Evolutionary conservation across 495 filamentous ascomycete genomes (phyloP).

Genomic region (Neurospora sp.): DNA sequence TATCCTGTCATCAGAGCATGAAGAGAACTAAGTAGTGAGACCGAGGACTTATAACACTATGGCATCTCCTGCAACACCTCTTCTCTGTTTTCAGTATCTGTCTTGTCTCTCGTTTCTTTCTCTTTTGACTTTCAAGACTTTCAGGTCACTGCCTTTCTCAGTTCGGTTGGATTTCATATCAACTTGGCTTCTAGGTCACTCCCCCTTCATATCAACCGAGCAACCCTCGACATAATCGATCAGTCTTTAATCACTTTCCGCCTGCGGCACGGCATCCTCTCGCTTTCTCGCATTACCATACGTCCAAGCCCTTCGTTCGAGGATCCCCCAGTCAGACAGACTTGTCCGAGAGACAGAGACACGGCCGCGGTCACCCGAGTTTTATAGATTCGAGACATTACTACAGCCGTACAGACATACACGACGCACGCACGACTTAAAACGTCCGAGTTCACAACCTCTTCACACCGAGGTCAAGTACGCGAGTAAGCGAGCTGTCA

Average conservation of each 20-base stretch:
- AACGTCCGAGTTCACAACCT: not conserved
- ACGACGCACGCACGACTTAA: not conserved
- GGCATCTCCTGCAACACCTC: constrained; percentile 1
- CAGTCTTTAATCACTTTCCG: not conserved
- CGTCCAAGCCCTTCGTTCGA: not conserved
- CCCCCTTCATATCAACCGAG: not conserved
- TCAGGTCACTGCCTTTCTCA: not conserved
- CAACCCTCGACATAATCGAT: not conserved
- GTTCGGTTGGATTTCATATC: not conserved
- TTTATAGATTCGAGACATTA: not conserved
- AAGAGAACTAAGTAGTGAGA: not conserved
- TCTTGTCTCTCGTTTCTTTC: constrained; percentile 2
- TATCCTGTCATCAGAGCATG: not conserved
- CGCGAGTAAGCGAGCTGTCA: not conserved
- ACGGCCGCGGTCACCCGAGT: not conserved
- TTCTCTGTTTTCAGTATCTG: not conserved
- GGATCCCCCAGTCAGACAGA: not conserved
- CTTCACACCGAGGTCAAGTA: not conserved
- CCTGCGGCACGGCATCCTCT: not conserved
- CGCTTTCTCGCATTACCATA: not conserved
- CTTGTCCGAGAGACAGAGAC: not conserved
- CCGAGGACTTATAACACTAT: constrained; percentile 4
- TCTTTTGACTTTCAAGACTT: not conserved
- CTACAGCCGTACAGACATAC: not conserved
- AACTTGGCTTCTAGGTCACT: not conserved